Conservation (phyloP, 257 asterid genomes). For the Solanum raphanifolium region DNA sequence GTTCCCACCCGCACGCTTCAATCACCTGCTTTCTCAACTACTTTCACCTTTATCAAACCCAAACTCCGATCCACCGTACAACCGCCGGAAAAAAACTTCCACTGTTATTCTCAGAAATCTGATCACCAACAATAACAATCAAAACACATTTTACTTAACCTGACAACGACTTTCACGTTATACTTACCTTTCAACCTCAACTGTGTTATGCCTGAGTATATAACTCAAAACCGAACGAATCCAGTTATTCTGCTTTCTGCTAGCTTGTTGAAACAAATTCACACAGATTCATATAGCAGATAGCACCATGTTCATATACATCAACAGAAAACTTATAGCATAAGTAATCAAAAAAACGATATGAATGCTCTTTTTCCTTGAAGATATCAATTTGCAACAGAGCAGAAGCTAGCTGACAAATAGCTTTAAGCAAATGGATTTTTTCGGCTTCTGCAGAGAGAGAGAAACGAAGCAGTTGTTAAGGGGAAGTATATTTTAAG, state of each 20-base stretch:
- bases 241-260: neutral
- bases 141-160: neutral
- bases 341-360: neutral
- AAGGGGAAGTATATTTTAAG: constrained; percentile 6
- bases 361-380: neutral
- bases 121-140: neutral
- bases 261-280: neutral
- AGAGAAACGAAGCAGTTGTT: neutral
- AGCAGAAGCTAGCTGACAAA: neutral
- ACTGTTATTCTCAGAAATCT: neutral
- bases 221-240: neutral
- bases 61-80: neutral
- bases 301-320: neutral
- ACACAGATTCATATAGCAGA: neutral
- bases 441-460: neutral
- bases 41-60: neutral
- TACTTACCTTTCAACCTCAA: neutral
- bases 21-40: neutral
- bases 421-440: neutral
- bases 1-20: neutral
- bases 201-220: neutral
- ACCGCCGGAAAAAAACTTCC: neutral
- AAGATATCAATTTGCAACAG: neutral
- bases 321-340: too few relatives aligned
- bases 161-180: neutral